These are phyloP conservation scores for Anthoceros angustus DNA, from an alignment of 225 moss, liverwort and hornwort species.

Conservation along the genomic window DNA sequence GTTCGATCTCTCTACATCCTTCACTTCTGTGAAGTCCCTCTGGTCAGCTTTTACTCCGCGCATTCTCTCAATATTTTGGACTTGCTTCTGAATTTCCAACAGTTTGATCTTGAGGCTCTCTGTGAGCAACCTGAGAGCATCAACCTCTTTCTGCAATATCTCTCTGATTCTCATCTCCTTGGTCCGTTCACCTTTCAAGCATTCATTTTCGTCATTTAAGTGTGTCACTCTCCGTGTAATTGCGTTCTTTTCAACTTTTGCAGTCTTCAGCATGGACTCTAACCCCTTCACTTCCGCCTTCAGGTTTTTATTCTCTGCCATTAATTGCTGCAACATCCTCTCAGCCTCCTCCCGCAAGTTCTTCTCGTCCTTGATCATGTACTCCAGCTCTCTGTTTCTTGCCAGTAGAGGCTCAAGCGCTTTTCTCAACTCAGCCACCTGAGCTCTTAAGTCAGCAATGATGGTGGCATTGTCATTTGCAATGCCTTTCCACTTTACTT, in stretches of 20 bases:
- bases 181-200: not conserved
- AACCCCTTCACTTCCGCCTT: not conserved
- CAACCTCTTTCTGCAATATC: not conserved
- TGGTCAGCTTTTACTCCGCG: not conserved
- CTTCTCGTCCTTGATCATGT: conserved; percentile 1
- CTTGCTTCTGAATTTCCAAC: not conserved
- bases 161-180: not conserved
- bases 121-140: conserved; percentile 1
- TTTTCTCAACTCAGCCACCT: not conserved
- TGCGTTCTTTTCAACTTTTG: not conserved
- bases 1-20: not conserved
- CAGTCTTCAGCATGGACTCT: not conserved
- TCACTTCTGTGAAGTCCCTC: not conserved
- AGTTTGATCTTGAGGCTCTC: conserved; percentile 2
- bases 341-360: not conserved
- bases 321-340: not conserved
- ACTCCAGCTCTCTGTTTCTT: not conserved
- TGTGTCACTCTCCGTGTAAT: not conserved
- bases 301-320: not conserved
- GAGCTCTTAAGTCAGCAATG: not conserved
- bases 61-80: not conserved
- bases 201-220: not conserved
- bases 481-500: not conserved
- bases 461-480: not conserved
- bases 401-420: not conserved